Conservation (phyloP, 768 basidiomycete genomes). For the Cubamyces sp. region DNA sequence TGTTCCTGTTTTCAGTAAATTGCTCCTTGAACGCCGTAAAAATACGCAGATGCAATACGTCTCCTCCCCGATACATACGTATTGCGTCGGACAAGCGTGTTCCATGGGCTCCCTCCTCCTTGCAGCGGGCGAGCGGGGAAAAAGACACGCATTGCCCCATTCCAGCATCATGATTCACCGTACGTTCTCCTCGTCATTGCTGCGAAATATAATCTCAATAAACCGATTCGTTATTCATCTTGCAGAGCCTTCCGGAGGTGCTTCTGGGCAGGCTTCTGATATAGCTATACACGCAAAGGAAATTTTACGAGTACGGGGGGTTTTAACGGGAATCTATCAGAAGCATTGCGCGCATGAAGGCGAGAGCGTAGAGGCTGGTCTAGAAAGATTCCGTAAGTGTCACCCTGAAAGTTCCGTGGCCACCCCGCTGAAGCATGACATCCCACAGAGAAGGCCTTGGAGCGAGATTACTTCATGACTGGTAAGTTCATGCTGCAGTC, state of each 20-base stretch:
- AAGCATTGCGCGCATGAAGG: constrained; percentile 73
- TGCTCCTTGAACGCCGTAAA: constrained; percentile 23
- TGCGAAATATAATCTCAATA: neutral
- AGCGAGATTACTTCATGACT: constrained; percentile 97
- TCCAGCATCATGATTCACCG: constrained; percentile 99
- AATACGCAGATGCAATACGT: constrained; percentile 91
- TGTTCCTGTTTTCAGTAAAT: too few relatives aligned
- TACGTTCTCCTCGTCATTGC: constrained; percentile 41
- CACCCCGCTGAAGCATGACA: neutral
- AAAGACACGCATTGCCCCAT: constrained; percentile 90
- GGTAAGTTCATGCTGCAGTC: constrained; percentile 43
- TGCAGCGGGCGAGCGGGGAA: constrained; percentile 87
- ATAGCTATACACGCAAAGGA: constrained; percentile 98
- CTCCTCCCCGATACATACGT: constrained; percentile 93
- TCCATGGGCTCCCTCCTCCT: constrained; percentile 96
- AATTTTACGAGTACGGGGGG: constrained; percentile 85
- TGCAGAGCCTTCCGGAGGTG: constrained; percentile 93
- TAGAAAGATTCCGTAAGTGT: constrained; percentile 76
- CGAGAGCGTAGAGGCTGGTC: constrained; percentile 65
- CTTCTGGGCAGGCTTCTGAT: constrained; percentile 93
- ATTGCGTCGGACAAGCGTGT: constrained; percentile 93
- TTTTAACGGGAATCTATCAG: constrained; percentile 88
- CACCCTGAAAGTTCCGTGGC: neutral
- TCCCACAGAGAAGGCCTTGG: constrained; percentile 76
- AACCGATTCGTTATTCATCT: constrained; percentile 13